Evolutionary conservation across 1,284 basidiomycete genomes (phyloP).

Genomic region (Sparassis latifolia): DNA sequence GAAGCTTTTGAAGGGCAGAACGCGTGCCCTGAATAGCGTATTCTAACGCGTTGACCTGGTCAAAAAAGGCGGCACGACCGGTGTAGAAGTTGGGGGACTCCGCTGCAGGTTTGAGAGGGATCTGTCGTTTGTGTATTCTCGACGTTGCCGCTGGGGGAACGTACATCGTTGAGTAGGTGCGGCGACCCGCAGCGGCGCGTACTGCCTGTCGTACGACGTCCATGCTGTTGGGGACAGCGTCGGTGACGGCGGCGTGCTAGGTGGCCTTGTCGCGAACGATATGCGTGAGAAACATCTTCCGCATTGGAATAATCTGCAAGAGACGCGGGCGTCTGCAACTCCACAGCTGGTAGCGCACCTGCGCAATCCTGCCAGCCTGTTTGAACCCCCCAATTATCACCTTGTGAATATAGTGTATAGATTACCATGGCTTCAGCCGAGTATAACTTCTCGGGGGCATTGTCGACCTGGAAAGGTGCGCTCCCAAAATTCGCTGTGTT

Average conservation of each 20-base stretch:
- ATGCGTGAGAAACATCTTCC: too few species aligned
- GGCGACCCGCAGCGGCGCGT: constrained; percentile 9
- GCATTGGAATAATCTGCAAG: too few species aligned
- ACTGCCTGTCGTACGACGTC: constrained; percentile 13
- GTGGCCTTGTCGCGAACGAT: too few species aligned
- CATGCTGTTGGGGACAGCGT: constrained; percentile 9
- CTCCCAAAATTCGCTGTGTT: not conserved
- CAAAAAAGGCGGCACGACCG: constrained; percentile 74
- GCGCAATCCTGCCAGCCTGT: too few species aligned
- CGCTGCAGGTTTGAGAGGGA: constrained; percentile 28
- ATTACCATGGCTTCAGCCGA: constrained; percentile 27
- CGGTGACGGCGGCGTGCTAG: constrained; percentile 1
- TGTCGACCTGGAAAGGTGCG: constrained; percentile 84
- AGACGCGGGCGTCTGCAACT: too few species aligned
- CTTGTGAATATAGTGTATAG: not conserved
- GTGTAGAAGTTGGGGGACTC: constrained; percentile 81
- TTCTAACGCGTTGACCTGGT: constrained; percentile 67
- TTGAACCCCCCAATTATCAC: too few species aligned
- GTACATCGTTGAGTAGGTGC: constrained; percentile 21
- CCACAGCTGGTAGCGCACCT: too few species aligned
- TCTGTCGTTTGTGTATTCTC: constrained; percentile 17
- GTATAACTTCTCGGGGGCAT: constrained; percentile 80
- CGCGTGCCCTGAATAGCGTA: constrained; percentile 55
- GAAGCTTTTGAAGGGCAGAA: constrained; percentile 52
- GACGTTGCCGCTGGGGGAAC: constrained; percentile 29